Evolutionary conservation across 805 yeast species (phyloP), one percentile per base, ranked within the genome.

Genomic region (Candida mattraensis): DNA sequence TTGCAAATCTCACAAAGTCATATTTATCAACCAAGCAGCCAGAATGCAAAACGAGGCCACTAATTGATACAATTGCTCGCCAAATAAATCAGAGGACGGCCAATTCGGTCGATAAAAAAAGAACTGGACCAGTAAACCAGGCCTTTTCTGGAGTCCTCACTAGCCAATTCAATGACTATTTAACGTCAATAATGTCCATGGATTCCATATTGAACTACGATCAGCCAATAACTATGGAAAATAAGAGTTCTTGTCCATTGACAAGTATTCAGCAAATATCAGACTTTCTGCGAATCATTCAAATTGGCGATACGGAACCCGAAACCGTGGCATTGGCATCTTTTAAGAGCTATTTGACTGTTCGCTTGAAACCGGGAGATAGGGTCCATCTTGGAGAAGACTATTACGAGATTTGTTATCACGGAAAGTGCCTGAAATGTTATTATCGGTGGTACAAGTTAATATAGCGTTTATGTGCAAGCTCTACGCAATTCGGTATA

Each of bases 371-470:
- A 17, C 30, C 20, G 0, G 42, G 44, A 11, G 53, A 45, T 20
- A 24, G 29, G 11, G 25, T 48, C 27, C 44, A 41, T 31, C 37
- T 45, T 24, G 48, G 48, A 14, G 19, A 35, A 10, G 47, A 41
- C 11, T 38, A 35, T 20, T 48, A 45, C 38, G 32, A 41, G 13
- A 33, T 45, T n/a, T 2, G 18, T 13, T 8, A 24, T 10, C 16
- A 19, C 6, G 43, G 26, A 15, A 12, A 21, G 10, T 16, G 12
- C 12, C n/a, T 42, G 18, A 24, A 38, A 18, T 48, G 53, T 33
- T 48, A 45, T 28, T 45, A 48, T 25, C 38, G 50, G 10, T 48
- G 53, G 53, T 43, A 42, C 28, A 45, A 43, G 26, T 38, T 48
- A 19, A 31, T 45, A 21, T 37, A 33, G 28, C 31, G 22, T 24